These are phyloP conservation scores for Rhizopogon vinicolor DNA, from an alignment of 768 basidiomycete genomes.

Conservation along the genomic window DNA sequence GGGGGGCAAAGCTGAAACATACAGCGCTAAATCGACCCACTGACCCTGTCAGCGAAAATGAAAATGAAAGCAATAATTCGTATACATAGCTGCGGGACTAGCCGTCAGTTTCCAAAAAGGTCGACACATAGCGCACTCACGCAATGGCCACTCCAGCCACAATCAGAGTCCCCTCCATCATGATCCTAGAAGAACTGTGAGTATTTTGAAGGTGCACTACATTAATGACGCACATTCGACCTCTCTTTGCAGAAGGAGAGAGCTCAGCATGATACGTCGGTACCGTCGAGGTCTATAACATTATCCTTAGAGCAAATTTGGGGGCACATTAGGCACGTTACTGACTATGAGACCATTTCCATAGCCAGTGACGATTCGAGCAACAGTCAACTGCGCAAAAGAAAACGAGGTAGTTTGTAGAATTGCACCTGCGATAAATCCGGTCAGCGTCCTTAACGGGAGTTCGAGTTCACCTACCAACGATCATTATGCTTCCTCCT, in stretches of 20 bases:
- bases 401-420: constrained; percentile 32
- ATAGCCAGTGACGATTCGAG: constrained; percentile 35
- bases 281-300: constrained; percentile 34
- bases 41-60: constrained; percentile 3
- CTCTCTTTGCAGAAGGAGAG: constrained; percentile 36
- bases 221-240: constrained; percentile 21
- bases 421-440: constrained; percentile 18
- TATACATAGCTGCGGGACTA: neutral
- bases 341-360: constrained; percentile 37
- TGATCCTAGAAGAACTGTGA: neutral
- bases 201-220: neutral
- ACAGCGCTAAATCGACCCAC: constrained; percentile 41
- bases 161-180: constrained; percentile 4
- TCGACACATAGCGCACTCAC: constrained; percentile 16
- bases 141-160: constrained; percentile 34
- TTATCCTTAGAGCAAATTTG: neutral
- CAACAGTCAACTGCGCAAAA: constrained; percentile 37
- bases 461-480: constrained; percentile 17
- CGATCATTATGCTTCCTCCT: constrained; percentile 37
- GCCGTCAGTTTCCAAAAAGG: neutral
- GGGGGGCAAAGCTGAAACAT: constrained; percentile 1
- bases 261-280: constrained; percentile 44
- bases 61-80: neutral
- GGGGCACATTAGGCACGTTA: neutral
- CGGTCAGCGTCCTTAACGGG: neutral